phyloP scores from a whole-genome alignment of 2,329 filamentous ascomycete species.

The Cryphonectria nitschkei region DNA sequence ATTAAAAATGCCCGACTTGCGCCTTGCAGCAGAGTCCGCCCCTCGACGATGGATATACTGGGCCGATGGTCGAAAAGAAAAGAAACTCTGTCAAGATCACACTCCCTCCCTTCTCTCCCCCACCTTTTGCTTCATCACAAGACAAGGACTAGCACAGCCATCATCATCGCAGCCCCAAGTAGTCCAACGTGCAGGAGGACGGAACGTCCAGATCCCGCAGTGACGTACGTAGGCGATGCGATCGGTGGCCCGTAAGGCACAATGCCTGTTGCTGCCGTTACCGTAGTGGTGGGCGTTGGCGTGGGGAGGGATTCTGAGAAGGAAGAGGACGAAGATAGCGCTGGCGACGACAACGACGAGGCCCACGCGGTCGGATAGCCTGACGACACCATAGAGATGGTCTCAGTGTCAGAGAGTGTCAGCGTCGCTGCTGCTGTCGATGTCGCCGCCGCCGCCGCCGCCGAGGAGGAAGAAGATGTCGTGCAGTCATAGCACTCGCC shows the following conservation, averaged over 20 bases:
- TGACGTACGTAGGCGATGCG: conserved; percentile 14
- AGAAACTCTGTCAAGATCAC: background rate
- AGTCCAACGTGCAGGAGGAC: background rate
- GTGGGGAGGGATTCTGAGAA: background rate
- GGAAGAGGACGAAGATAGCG: background rate
- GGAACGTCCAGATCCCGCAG: conserved; percentile 20
- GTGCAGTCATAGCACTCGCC: conserved; percentile 34
- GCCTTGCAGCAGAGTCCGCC: conserved; percentile 5
- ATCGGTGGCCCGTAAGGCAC: conserved; percentile 4
- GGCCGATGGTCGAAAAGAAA: background rate
- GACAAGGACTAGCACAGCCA: conserved; percentile 12
- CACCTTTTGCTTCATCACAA: background rate
- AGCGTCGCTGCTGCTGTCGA: conserved; percentile 13
- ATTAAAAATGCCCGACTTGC: background rate
- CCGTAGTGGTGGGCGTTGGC: background rate
- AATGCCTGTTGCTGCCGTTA: background rate
- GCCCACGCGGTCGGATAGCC: background rate
- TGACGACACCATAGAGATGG: conserved; percentile 8
- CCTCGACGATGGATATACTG: background rate
- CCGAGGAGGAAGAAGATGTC: conserved; percentile 19
- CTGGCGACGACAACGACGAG: background rate
- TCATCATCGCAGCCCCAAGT: background rate
- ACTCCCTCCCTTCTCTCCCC: background rate
- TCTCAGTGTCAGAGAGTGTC: conserved; percentile 17
- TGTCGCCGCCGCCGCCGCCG: background rate